Evolutionary conservation across 2,329 filamentous ascomycete species (phyloP).

Genomic region (Aspergillus felis): DNA sequence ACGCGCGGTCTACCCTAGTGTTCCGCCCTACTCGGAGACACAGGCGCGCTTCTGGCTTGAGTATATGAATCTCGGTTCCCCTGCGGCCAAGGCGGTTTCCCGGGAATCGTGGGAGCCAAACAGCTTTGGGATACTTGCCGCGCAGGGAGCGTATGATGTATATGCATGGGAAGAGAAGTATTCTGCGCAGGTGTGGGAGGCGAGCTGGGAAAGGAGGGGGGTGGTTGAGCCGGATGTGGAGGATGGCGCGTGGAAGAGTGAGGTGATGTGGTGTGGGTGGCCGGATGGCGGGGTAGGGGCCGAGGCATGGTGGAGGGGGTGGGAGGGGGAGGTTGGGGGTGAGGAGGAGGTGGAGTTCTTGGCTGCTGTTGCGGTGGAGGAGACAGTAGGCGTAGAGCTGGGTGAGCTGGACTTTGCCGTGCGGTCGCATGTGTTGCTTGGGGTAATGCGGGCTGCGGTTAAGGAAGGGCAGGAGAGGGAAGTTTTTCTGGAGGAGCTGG

Average conservation of each 20-base stretch:
- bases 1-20: conserved; percentile 8
- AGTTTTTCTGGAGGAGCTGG: conserved; percentile 15
- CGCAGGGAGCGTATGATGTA: conserved; percentile 14
- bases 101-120: conserved; percentile 9
- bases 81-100: conserved; percentile 1
- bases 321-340: conserved; percentile 18
- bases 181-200: conserved; percentile 9
- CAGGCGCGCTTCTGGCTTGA: conserved; percentile 21
- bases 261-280: conserved; percentile 16
- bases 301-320: conserved; percentile 18
- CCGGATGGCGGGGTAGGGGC: conserved; percentile 18
- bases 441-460: conserved; percentile 18
- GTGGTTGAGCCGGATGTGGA: conserved; percentile 12
- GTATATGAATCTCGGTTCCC: conserved; percentile 5
- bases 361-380: conserved; percentile 18
- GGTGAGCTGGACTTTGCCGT: conserved; percentile 16
- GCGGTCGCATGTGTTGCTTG: conserved; percentile 17
- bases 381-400: conserved; percentile 13
- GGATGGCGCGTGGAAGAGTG: conserved; percentile 8
- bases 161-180: conserved; percentile 13
- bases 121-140: conserved; percentile 11
- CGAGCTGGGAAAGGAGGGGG: conserved; percentile 3
- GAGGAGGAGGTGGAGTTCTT: conserved; percentile 19
- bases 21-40: conserved; percentile 15
- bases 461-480: conserved; percentile 11